A percentile compares a stretch with the other conserved stretches of the same genome.
These are phyloP conservation scores for Botrytis hyacinthi DNA, from an alignment of 2,329 filamentous ascomycete species.

Conservation along the genomic window DNA sequence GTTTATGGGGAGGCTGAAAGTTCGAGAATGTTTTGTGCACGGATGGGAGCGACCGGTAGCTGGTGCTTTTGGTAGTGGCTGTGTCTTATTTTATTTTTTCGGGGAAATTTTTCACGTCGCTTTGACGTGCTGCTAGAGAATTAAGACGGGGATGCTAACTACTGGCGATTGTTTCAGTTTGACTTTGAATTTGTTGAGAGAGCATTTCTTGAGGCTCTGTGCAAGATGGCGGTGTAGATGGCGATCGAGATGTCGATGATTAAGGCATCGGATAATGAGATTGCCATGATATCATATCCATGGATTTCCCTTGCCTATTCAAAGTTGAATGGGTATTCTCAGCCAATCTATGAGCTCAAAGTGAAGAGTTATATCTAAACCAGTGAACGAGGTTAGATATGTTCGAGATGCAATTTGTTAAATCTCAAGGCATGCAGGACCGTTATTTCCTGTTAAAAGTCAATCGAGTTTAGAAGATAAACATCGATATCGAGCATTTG, in stretches of 20 bases:
- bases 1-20: not conserved
- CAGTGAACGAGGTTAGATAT: no score
- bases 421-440: not conserved
- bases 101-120: not conserved
- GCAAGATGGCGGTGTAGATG: conserved; percentile 13
- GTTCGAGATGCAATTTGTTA: not conserved
- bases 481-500: not conserved
- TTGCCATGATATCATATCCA: not conserved
- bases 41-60: not conserved
- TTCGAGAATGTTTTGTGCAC: not conserved
- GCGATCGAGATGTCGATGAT: conserved; percentile 1
- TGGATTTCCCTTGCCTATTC: not conserved
- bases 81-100: not conserved
- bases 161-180: not conserved
- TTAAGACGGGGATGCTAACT: not conserved
- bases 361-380: not conserved
- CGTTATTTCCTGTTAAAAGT: not conserved
- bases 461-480: not conserved
- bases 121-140: conserved; percentile 1
- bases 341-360: not conserved
- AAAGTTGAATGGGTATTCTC: not conserved
- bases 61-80: not conserved
- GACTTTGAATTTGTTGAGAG: not conserved
- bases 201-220: not conserved
- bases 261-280: not conserved